Evolutionary conservation across 2,329 filamentous ascomycete genomes (phyloP).

Genomic region (Pseudohalonectria lignicola): DNA sequence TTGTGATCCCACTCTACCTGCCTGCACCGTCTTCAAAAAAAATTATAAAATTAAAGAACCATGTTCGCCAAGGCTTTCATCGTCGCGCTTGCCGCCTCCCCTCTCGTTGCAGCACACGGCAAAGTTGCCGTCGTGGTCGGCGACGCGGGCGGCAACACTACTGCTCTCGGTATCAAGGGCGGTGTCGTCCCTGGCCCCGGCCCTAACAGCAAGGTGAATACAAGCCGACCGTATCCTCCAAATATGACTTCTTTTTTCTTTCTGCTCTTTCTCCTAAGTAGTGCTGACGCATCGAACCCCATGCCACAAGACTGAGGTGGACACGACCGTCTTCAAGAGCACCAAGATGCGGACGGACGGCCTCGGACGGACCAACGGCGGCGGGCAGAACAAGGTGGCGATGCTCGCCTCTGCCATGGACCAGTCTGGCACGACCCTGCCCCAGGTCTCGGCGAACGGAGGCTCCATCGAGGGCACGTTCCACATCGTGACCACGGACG

Average conservation of each 20-base stretch:
- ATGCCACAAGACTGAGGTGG: slow-evolving; percentile 24
- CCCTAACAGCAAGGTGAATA: slow-evolving; percentile 21
- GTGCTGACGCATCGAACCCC: no score
- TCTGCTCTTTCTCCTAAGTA: neutral
- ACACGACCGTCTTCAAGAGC: slow-evolving; percentile 30
- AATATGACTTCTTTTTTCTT: neutral
- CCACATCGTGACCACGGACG: slow-evolving; percentile 29
- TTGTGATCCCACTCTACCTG: neutral
- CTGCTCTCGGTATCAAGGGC: slow-evolving; percentile 28
- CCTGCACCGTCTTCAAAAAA: neutral
- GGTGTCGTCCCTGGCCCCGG: slow-evolving; percentile 27
- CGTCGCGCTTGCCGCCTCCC: slow-evolving; percentile 14
- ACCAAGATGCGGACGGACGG: slow-evolving; percentile 22
- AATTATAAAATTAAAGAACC: slow-evolving; percentile 3
- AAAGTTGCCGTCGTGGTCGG: slow-evolving; percentile 18
- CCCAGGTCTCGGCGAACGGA: slow-evolving; percentile 22
- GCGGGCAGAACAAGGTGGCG: slow-evolving; percentile 22
- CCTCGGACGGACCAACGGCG: slow-evolving; percentile 23
- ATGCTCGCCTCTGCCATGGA: slow-evolving; percentile 21
- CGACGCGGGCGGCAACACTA: slow-evolving; percentile 27
- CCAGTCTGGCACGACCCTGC: slow-evolving; percentile 24
- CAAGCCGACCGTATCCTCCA: no score
- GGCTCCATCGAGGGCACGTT: slow-evolving; percentile 22
- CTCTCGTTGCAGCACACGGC: slow-evolving; percentile 19
- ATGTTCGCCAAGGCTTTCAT: slow-evolving; percentile 16